A percentile compares a stretch with the other conserved stretches of the same genome.
Conservation (phyloP, 768 basidiomycete species). For the Baorangia bicolor region DNA sequence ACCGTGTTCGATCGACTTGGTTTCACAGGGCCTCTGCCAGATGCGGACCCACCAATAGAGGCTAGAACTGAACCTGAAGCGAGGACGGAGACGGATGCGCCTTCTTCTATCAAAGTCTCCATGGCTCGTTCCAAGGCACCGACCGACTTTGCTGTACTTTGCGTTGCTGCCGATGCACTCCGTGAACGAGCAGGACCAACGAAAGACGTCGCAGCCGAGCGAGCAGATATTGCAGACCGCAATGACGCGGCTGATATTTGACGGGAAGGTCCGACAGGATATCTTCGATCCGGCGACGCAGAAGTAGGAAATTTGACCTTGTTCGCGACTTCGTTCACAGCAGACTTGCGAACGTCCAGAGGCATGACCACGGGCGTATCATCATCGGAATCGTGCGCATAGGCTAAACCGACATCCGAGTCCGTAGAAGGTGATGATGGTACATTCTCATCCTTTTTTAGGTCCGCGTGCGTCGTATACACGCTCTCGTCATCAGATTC, state of each 20-base stretch:
- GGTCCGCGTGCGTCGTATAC: slow-evolving; percentile 33
- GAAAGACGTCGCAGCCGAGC: slow-evolving; percentile 10
- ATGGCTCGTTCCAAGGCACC: slow-evolving; percentile 50
- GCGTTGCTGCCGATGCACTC: slow-evolving; percentile 30
- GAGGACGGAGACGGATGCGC: slow-evolving; percentile 34
- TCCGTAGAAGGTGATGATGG: slow-evolving; percentile 29
- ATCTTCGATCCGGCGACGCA: slow-evolving; percentile 12
- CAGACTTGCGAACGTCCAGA: slow-evolving; percentile 25
- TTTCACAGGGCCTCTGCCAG: slow-evolving; percentile 25
- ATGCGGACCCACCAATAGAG: slow-evolving; percentile 23
- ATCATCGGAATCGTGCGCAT: slow-evolving; percentile 33
- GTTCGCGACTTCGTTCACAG: slow-evolving; percentile 5
- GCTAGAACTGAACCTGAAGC: slow-evolving; percentile 35
- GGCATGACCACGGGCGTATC: slow-evolving; percentile 35
- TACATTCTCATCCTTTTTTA: slow-evolving; percentile 14
- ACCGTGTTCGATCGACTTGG: slow-evolving; percentile 53
- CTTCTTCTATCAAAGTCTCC: slow-evolving; percentile 51
- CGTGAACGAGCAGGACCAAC: slow-evolving; percentile 16
- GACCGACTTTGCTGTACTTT: slow-evolving; percentile 28
- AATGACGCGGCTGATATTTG: slow-evolving; percentile 27
- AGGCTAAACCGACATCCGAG: slow-evolving; percentile 39
- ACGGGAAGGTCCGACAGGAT: slow-evolving; percentile 24
- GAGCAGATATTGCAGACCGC: slow-evolving; percentile 20
- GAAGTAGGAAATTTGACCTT: slow-evolving; percentile 40
- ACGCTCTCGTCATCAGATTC: slow-evolving; percentile 36